Base-by-base conservation (phyloP, 805 yeast genomes). In the Maudiozyma saulgeensis region DNA sequence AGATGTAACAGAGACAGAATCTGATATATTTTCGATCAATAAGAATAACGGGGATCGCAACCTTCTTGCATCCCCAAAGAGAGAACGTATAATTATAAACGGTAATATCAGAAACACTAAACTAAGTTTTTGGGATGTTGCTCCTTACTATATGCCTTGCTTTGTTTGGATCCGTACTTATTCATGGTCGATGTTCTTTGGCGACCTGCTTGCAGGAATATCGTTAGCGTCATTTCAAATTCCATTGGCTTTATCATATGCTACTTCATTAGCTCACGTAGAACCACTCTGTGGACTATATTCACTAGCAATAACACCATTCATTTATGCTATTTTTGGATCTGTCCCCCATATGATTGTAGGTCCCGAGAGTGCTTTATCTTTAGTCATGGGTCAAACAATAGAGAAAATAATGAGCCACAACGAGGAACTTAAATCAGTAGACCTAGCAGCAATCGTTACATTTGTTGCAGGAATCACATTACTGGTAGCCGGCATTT, bases 321-420 rank as follows among this genome's bases (percentile, higher is more conserved):
- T 84, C n/a, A 68, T 86, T 7, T 89, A 89, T 62, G 75, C 87
- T 6, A 52, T 88, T 3, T 72, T 88, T 51, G 96, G 96, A 0
- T 78, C 93, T 0, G 95, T 88, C 1, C 96, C 96, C 0, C 83
- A 82, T 51, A 79, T 89, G 84, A 81, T 88, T 39, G 95, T 89
- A 18, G 96, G 96, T 0, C 96, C 96, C 0, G 95, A 89, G 64
- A 90, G 91, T 18, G 90, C 96, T 0, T 80, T 87, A 8, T 86
- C 95, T 0, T 71, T 90, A 57, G 80, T 89, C 13, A 81, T 85
- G 25, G 96, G 96, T 1, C 91, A 84, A 57, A 80, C 84, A 0
- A 78, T 87, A 9, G 84, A 82, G 51, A 78, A 74, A n/a, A 63
- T 74, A 43, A 56, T 74, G 23, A 73, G 69, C 21, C 80, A 70